Percentiles rank a stretch among this genome's conserved stretches.
These are phyloP conservation scores for Calophaca sinica DNA, from an alignment of 306 rosid genomes.

Conservation along the genomic window DNA sequence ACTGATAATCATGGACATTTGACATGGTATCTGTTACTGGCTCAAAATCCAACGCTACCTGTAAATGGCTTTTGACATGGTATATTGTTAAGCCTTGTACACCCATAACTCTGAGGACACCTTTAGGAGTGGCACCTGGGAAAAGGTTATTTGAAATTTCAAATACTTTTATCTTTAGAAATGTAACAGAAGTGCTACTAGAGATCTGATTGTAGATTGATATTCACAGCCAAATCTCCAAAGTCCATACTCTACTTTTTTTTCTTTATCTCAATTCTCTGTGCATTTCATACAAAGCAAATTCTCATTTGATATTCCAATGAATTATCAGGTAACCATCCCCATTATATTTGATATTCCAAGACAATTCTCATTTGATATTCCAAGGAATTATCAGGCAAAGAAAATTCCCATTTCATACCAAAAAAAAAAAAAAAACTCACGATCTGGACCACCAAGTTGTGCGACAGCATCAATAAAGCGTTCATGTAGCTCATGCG, in stretches of 20 bases:
- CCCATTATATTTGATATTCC: no score
- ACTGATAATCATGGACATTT: no score
- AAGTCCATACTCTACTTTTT: no score
- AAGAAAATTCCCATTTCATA: not conserved
- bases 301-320: no score
- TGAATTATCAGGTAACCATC: no score
- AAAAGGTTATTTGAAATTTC: slow-evolving; percentile 24
- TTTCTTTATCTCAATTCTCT: no score
- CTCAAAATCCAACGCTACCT: slow-evolving; percentile 55
- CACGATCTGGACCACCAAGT: slow-evolving; percentile 95
- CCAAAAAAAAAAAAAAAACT: slow-evolving; percentile 50
- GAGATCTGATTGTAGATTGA: no score
- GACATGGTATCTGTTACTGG: not conserved
- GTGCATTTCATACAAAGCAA: no score
- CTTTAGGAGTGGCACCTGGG: slow-evolving; percentile 91
- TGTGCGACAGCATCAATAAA: slow-evolving; percentile 87
- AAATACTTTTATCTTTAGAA: not conserved
- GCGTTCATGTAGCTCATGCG: slow-evolving; percentile 85
- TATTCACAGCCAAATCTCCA: no score
- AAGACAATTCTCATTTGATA: no score
- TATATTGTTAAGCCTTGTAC: slow-evolving; percentile 85
- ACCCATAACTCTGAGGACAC: slow-evolving; percentile 91
- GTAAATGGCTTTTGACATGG: slow-evolving; percentile 92
- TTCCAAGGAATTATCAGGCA: no score
- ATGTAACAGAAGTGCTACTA: not conserved